A percentile compares a stretch with the other conserved stretches of the same genome.
These are phyloP conservation scores for Boletus barrowsii DNA, from an alignment of 768 basidiomycete genomes.

Conservation along the genomic window DNA sequence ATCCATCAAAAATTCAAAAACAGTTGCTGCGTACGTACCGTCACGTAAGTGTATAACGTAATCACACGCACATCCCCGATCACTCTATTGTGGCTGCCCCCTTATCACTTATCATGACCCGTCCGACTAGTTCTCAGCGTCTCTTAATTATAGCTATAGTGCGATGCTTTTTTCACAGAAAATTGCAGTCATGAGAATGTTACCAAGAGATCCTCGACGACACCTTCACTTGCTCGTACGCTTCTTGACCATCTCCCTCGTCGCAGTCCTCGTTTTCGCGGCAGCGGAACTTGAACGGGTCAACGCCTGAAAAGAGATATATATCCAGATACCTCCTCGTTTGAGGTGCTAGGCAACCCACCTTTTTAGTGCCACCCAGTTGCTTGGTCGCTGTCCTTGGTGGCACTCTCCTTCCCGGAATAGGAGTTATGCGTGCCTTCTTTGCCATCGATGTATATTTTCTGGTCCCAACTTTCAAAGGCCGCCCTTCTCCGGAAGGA, in stretches of 20 bases:
- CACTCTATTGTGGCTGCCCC: not conserved
- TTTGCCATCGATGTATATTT: slow-evolving; percentile 27
- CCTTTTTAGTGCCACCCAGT: slow-evolving; percentile 7
- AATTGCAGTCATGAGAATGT: too few relatives aligned
- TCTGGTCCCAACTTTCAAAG: slow-evolving; percentile 9
- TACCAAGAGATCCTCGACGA: too few relatives aligned
- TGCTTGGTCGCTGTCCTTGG: slow-evolving; percentile 3
- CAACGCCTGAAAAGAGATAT: not conserved
- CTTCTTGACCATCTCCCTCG: not conserved
- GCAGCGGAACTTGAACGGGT: not conserved
- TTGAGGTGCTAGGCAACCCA: not conserved
- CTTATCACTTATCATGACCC: too few relatives aligned
- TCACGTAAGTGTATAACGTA: slow-evolving; percentile 30
- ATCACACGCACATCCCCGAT: slow-evolving; percentile 23
- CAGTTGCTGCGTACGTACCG: slow-evolving; percentile 28
- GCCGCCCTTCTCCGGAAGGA: not conserved
- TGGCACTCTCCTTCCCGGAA: slow-evolving; percentile 7
- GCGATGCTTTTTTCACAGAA: too few relatives aligned
- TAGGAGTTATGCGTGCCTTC: slow-evolving; percentile 15
- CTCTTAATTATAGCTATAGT: too few relatives aligned
- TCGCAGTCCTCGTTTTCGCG: not conserved
- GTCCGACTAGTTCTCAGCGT: too few relatives aligned
- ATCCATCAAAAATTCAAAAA: slow-evolving; percentile 35
- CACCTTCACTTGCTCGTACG: not conserved
- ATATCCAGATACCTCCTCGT: not conserved